A percentile compares a stretch with the other conserved stretches of the same genome.
phyloP scores from a whole-genome alignment of 2,329 filamentous ascomycete genomes.

The Cadophora gregata region DNA sequence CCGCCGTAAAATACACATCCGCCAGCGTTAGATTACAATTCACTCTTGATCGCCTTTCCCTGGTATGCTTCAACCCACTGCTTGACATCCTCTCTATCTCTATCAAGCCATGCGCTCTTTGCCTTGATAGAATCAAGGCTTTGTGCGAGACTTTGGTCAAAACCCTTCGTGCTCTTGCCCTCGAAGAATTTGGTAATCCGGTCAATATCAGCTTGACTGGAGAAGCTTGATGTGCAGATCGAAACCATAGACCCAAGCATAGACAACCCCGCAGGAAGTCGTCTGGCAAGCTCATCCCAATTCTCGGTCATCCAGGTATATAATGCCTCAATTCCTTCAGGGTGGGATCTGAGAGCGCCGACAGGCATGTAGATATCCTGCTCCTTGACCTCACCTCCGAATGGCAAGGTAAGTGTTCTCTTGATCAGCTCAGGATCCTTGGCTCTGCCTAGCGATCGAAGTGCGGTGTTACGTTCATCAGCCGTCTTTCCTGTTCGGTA shows the following conservation, averaged over 20 bases:
- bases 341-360: slow-evolving; percentile 76
- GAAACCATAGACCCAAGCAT: slow-evolving; percentile 86
- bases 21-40: slow-evolving; percentile 36
- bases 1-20: too few relatives aligned
- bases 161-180: slow-evolving; percentile 83
- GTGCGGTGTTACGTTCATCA: slow-evolving; percentile 90
- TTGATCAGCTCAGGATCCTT: slow-evolving; percentile 81
- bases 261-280: slow-evolving; percentile 82
- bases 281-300: slow-evolving; percentile 83
- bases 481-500: slow-evolving; percentile 77
- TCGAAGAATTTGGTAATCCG: slow-evolving; percentile 83
- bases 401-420: slow-evolving; percentile 75
- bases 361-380: slow-evolving; percentile 94
- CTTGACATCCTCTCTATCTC: slow-evolving; percentile 80
- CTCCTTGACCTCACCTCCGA: slow-evolving; percentile 84
- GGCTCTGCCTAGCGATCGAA: slow-evolving; percentile 81
- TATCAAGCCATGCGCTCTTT: slow-evolving; percentile 81
- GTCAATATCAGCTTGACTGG: slow-evolving; percentile 74
- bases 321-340: slow-evolving; percentile 78
- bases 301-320: slow-evolving; percentile 86
- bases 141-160: slow-evolving; percentile 88
- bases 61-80: slow-evolving; percentile 69
- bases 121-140: slow-evolving; percentile 83
- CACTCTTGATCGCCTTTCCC: slow-evolving; percentile 40
- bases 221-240: slow-evolving; percentile 83